Base-by-base conservation (phyloP, 2,329 filamentous ascomycete genomes). In the Orbilia oligospora region DNA sequence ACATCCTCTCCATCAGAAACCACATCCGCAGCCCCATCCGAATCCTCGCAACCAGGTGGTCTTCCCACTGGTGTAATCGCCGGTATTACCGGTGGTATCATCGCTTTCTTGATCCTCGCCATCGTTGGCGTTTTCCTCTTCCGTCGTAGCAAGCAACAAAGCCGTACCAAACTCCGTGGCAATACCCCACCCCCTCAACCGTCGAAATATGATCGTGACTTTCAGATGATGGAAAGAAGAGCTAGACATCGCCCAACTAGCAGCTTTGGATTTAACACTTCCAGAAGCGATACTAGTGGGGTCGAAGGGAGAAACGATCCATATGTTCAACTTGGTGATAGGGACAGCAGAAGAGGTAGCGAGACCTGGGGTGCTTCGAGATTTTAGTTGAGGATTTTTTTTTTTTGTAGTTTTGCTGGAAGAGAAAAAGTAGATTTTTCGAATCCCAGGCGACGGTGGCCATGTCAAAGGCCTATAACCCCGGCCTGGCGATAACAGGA, bases 151-250 rank as follows among this genome's bases (percentile, higher is more conserved):
- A 72, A 78, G 55, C 75, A 72, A 22, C 36, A 38, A 6, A 61
- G 53, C 44, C 49, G 68, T 20, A 55, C 53, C 8, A 71, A 70
- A 16, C 68, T 78, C 24, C 27, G 61, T 20, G 70, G 70, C 12
- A 64, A 65, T 14, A 65, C 30, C 20, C 38, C 63, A 38, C 53
- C 55, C 24, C 46, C 61, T 24, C 53, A 64, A 27, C 75, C 75
- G 8, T 72, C 68, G n/a, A 78, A 78, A 53, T 78, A 78, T 48
- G 75, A 78, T 38, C 63, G 68, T 10, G 75, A 78, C 46, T 78
- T 78, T 38, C 75, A 78, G 48, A 78, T 78, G 75, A 78, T 78
- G 75, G 75, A 78, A 41, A 69, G 75, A 8, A 63, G 75, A 36
- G 75, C 75, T 9, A 63, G 68, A 56, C 68, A 72, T 56, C 75